phyloP scores from a whole-genome alignment of 345 rosid genomes.

The Streptanthus diversifolius region DNA sequence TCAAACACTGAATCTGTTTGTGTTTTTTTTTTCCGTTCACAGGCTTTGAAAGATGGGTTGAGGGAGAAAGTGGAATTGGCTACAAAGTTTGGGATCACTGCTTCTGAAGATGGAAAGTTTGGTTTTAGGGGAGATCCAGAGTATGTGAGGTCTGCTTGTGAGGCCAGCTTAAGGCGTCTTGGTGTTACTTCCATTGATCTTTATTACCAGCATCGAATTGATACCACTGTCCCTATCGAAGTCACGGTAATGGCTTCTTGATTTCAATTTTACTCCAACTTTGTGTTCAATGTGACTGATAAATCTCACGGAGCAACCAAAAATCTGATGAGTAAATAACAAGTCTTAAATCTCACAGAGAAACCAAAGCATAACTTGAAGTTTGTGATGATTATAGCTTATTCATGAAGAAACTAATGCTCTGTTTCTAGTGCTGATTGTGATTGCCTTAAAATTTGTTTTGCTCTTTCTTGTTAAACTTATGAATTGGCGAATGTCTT shows the following conservation, averaged over 20 bases:
- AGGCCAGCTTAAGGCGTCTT: constrained; percentile 58
- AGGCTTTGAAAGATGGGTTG: constrained; percentile 54
- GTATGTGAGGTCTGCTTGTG: constrained; percentile 55
- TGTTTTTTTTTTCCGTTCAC: neutral
- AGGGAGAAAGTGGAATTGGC: constrained; percentile 58
- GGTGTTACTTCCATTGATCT: constrained; percentile 52
- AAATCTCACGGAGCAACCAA: no score
- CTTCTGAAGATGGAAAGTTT: constrained; percentile 17
- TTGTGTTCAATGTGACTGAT: neutral
- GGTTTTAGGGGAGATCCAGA: constrained; percentile 48
- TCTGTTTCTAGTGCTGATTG: no score
- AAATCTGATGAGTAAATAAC: no score
- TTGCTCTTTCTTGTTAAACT: no score
- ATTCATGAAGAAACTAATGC: no score
- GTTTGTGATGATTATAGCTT: no score
- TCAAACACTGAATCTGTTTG: neutral
- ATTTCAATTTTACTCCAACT: neutral
- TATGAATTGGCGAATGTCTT: no score
- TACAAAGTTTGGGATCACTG: constrained; percentile 45
- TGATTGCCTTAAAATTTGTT: no score
- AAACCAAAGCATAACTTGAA: no score
- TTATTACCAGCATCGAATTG: constrained; percentile 62
- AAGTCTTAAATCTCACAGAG: no score
- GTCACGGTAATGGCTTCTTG: constrained; percentile 38
- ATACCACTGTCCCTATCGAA: constrained; percentile 54